Base-by-base conservation (phyloP, 352 stramenopile species). In the Peronospora destructor region DNA sequence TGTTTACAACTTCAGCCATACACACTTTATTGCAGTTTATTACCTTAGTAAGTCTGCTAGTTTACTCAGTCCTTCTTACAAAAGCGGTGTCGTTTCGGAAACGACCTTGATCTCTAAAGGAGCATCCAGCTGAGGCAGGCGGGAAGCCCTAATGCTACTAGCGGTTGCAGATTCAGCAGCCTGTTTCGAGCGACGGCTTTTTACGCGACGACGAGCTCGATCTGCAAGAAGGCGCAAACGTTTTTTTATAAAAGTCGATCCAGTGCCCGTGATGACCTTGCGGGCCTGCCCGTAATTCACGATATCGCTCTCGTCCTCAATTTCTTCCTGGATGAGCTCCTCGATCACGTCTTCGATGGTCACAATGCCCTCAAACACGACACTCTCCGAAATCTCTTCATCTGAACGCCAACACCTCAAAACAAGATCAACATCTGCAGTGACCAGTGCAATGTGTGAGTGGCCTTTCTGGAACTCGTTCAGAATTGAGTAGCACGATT, bases 331-430 rank as follows among this genome's bases (percentile, higher is more conserved):
- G 55, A 81, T 96, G 19, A 94, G 70, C 56, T 92, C 78, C 57
- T 97, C 91, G n/a, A 97, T 74, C 10, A 97, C 72, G 59, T 97
- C 87, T 68, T 97, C 87, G 35, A 97, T 81, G 12, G 88, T 97
- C 6, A 97, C 73, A 42, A 97, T 92, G 7, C 91, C 91, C 7
- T 91, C 59, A 36, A 96, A 83, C 19, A 78, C 61, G 13, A 84
- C 84, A 35, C 53, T 41, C 59, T 68, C 13, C 57, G 65, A 53
- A 33, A 82, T 68, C 43, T 73, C 59, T 30, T 64, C 42, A 11
- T 67, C 55, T 43, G 67, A 41, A 61, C 71, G 36, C 84, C 83
- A 78, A 59, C 69, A 73, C 25, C 75, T 45, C 55, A 68, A 66
- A 30, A 95, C 66, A 35, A 51, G 14, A 29, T 70, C 58, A 0